A percentile compares a stretch with the other conserved stretches of the same genome.
Conservation (phyloP, 169 alveolate genomes). For the Eimeria mitis region DNA sequence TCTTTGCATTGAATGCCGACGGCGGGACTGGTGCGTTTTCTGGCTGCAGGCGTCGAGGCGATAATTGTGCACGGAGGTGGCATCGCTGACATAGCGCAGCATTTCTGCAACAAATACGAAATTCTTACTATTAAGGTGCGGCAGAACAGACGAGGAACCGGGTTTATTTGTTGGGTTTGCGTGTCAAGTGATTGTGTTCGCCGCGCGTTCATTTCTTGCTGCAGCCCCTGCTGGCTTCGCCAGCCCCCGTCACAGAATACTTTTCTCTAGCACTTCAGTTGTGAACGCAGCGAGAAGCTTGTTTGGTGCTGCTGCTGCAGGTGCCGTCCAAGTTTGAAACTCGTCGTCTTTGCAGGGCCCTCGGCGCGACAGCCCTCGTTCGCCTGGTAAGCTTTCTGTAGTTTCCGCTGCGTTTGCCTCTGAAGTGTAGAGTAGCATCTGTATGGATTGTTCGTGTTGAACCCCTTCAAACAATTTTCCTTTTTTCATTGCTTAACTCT, state of each 20-base stretch:
- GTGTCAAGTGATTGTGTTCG: too few relatives aligned
- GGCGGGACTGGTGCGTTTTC: not conserved
- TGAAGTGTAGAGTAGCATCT: not conserved
- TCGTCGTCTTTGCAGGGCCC: conserved; percentile 97
- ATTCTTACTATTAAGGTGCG: conserved; percentile 95
- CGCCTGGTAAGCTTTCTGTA: conserved; percentile 89
- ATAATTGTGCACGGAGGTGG: conserved; percentile 97
- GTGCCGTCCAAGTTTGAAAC: conserved; percentile 96
- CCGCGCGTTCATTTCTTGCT: too few relatives aligned
- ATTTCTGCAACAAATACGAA: conserved; percentile 97
- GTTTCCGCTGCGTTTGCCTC: not conserved
- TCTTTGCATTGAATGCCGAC: not conserved
- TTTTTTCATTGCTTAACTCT: not conserved
- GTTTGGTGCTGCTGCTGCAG: conserved; percentile 20
- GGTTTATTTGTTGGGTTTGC: not conserved
- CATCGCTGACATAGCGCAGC: conserved; percentile 98
- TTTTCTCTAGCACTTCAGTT: too few relatives aligned
- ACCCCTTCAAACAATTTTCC: not conserved
- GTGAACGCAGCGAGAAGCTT: not conserved
- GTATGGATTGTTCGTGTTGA: not conserved
- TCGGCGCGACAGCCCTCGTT: conserved; percentile 98
- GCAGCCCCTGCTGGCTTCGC: too few relatives aligned
- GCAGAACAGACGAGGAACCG: not conserved
- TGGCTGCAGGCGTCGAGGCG: conserved; percentile 93
- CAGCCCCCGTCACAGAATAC: too few relatives aligned